Percentiles rank a stretch among this genome's conserved stretches.
Evolutionary conservation across 2,329 filamentous ascomycete genomes (phyloP).

Genomic region (Talaromyces sp.): DNA sequence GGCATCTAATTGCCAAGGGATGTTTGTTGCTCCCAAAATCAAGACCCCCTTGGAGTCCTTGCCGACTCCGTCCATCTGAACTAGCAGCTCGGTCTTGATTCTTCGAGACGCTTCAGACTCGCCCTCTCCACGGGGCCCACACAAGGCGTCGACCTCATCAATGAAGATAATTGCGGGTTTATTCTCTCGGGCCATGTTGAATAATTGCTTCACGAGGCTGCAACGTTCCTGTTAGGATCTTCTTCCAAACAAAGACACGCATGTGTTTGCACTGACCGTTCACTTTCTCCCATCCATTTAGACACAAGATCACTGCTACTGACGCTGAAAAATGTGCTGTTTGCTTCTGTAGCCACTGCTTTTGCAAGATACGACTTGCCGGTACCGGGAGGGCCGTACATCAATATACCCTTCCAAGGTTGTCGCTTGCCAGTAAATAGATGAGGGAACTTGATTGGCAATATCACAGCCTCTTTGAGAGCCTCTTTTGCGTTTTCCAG

Average conservation of each 20-base stretch:
- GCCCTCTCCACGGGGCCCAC: slow-evolving; percentile 85
- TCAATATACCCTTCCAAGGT: slow-evolving; percentile 95
- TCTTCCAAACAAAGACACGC: not conserved
- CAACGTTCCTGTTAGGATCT: not conserved
- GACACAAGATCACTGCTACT: slow-evolving; percentile 95
- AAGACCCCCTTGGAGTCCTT: slow-evolving; percentile 91
- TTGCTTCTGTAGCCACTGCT: slow-evolving; percentile 94
- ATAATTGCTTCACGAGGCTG: slow-evolving; percentile 91
- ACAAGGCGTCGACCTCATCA: slow-evolving; percentile 94
- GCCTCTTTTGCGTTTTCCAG: slow-evolving; percentile 93
- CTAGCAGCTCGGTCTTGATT: slow-evolving; percentile 97
- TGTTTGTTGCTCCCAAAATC: slow-evolving; percentile 94
- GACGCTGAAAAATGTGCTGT: slow-evolving; percentile 98
- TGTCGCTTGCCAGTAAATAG: slow-evolving; percentile 93
- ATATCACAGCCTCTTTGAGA: slow-evolving; percentile 91
- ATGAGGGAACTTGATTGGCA: slow-evolving; percentile 98
- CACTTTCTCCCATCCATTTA: slow-evolving; percentile 99
- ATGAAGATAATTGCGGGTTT: slow-evolving; percentile 99
- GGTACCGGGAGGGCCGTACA: slow-evolving; percentile 94
- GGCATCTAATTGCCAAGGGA: slow-evolving; percentile 95
- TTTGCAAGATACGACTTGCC: slow-evolving; percentile 98
- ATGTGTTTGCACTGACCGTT: slow-evolving; percentile 58
- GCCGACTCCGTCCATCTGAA: slow-evolving; percentile 98
- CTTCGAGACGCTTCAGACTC: slow-evolving; percentile 95
- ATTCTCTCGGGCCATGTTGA: slow-evolving; percentile 96